Base-by-base conservation (phyloP, 768 basidiomycete species). In the Gyrodon lividus region DNA sequence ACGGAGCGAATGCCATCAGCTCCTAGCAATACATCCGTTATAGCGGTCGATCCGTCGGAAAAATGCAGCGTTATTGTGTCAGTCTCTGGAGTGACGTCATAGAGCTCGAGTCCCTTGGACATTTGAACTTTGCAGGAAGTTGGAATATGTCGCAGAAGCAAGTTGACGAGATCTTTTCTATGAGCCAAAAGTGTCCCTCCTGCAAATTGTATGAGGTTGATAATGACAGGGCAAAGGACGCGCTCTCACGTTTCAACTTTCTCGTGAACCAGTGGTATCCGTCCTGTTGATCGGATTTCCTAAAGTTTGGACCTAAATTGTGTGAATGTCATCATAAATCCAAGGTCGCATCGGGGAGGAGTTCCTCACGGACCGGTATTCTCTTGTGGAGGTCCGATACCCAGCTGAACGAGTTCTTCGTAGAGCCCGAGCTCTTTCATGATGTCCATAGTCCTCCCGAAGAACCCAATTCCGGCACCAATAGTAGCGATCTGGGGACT, bases 401-500 rank as follows among this genome's bases (percentile, higher is more conserved):
- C 57, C 42, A 67, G 28, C 33, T 55, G 51, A 2, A 49, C 13
- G 23, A 69, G 39, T 13, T 71, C 74, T 6, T 73, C 65, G 13
- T 71, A 67, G 6, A 79, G 47, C 1, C 73, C 77, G 31, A 79
- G 57, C 3, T 64, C 58, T 28, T 70, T 62, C 58, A 78, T 52
- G 6, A 75, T 65, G 12, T 68, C 69, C 72, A 73, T 73, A 69
- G 58, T 64, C 71, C 81, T 76, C 22, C 73, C 72, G 57, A 74
- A 83, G 8, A 84, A 55, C 2, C 62, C 66, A 38, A 80, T 71
- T 1, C 77, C 77, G 19, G 76, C 77, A 7, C 78, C 77, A 38
- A 75, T 63, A 39, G 75, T 73, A 3, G 69, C 67, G 30, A 79
- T 67, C 19, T 59, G 58, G 0, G 71, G 55, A 2, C 75, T 64